These are phyloP conservation scores for Nakazawaea populi DNA, from an alignment of 805 yeast genomes.

Conservation along the genomic window DNA sequence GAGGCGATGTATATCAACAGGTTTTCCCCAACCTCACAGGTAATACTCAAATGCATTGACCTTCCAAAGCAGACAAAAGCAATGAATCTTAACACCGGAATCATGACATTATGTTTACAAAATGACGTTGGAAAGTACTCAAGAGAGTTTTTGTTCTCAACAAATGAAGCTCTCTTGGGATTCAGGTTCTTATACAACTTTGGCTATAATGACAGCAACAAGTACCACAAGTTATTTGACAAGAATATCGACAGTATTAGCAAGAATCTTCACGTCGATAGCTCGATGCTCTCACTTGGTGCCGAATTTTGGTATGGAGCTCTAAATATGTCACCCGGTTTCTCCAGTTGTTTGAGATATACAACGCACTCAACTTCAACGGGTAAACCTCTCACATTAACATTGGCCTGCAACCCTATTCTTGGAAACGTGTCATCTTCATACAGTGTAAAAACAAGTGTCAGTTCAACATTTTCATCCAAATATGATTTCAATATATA, in stretches of 20 bases:
- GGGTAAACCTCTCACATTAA: slow-evolving; percentile 85
- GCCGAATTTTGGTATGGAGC: slow-evolving; percentile 88
- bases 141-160: slow-evolving; percentile 72
- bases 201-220: slow-evolving; percentile 19
- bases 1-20: slow-evolving; percentile 83
- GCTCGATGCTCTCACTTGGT: slow-evolving; percentile 69
- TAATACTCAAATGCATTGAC: slow-evolving; percentile 71
- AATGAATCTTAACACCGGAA: slow-evolving; percentile 27
- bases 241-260: slow-evolving; percentile 5
- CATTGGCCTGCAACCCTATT: slow-evolving; percentile 82
- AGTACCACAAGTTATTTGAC: slow-evolving; percentile 1
- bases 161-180: slow-evolving; percentile 81
- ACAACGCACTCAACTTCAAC: slow-evolving; percentile 81
- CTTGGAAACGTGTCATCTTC: slow-evolving; percentile 86
- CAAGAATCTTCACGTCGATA: slow-evolving; percentile 16
- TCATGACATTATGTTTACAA: slow-evolving; percentile 67
- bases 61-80: slow-evolving; percentile 31
- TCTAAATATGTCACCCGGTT: slow-evolving; percentile 78
- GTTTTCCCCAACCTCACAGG: slow-evolving; percentile 51
- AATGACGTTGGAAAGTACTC: slow-evolving; percentile 56
- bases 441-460: slow-evolving; percentile 76
- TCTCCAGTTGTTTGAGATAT: slow-evolving; percentile 80
- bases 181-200: slow-evolving; percentile 73
- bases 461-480: slow-evolving; percentile 71
- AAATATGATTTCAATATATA: slow-evolving; percentile 85